Evolutionary conservation across 129 eudicot species (phyloP).

Genomic region (Helianthus tuberosus): DNA sequence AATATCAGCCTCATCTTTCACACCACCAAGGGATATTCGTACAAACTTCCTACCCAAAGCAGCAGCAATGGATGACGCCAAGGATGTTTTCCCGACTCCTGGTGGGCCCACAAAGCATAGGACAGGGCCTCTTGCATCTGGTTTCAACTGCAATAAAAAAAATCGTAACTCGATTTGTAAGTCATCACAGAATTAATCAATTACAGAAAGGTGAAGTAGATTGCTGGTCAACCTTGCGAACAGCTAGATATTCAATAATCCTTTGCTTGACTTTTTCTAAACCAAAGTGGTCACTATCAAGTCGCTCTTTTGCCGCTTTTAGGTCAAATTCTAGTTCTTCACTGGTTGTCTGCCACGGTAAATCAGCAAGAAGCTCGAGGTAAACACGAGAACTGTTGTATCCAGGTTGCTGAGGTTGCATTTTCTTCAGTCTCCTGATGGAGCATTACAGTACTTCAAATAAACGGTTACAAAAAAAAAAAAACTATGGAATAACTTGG

Average conservation of each 20-base stretch:
- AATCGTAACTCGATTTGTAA: background rate
- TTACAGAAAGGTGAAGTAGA: constrained; percentile 8
- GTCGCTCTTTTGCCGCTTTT: constrained; percentile 91
- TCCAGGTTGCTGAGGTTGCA: constrained; percentile 99
- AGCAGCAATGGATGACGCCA: constrained; percentile 97
- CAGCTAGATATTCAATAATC: constrained; percentile 94
- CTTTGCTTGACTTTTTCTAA: constrained; percentile 91
- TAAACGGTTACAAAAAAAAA: constrained; percentile 25
- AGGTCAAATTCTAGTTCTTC: constrained; percentile 84
- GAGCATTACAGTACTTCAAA: background rate
- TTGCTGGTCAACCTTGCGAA: constrained; percentile 72
- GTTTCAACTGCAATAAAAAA: constrained; percentile 73
- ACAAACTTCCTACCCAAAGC: constrained; percentile 93
- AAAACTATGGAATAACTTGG: constrained; percentile 2
- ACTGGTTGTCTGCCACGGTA: constrained; percentile 91
- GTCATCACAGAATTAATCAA: constrained; percentile 5
- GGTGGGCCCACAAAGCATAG: constrained; percentile 99
- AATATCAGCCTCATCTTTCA: constrained; percentile 99
- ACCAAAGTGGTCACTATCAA: constrained; percentile 92
- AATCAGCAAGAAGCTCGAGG: constrained; percentile 95
- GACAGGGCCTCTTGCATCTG: constrained; percentile 89
- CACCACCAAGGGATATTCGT: constrained; percentile 97
- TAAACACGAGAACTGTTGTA: constrained; percentile 93
- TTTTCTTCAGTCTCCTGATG: constrained; percentile 91
- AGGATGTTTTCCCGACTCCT: constrained; percentile 98